phyloP scores from a whole-genome alignment of 2,329 filamentous ascomycete species.

The Coniochaeta sp. region DNA sequence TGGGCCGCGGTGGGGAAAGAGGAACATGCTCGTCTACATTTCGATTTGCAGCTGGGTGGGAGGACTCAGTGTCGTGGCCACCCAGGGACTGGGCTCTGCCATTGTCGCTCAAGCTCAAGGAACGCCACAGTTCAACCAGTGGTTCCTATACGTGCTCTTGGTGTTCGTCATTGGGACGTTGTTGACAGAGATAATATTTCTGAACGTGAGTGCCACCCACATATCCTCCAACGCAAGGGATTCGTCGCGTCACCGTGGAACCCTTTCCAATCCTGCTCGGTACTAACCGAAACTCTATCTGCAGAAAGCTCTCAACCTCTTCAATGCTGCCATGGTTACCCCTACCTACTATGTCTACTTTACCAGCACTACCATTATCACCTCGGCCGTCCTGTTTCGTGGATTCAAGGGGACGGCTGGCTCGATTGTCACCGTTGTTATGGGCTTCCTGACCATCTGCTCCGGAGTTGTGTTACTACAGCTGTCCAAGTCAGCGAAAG shows the following conservation, averaged over 20 bases:
- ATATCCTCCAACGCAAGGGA: background rate
- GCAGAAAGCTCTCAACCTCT: constrained; percentile 96
- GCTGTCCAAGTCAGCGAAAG: constrained; percentile 96
- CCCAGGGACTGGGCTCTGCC: constrained; percentile 84
- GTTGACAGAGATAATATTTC: constrained; percentile 85
- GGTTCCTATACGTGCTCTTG: constrained; percentile 89
- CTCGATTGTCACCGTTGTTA: constrained; percentile 79
- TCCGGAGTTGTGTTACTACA: constrained; percentile 86
- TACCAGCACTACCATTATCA: constrained; percentile 90
- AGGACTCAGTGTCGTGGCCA: constrained; percentile 88
- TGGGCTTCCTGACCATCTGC: constrained; percentile 92
- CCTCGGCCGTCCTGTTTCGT: constrained; percentile 83
- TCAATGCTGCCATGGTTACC: constrained; percentile 93
- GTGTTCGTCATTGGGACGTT: constrained; percentile 88
- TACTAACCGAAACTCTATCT: constrained; percentile 18
- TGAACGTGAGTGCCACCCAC: constrained; percentile 66
- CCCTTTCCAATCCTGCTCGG: constrained; percentile 9
- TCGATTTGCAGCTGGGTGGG: constrained; percentile 94
- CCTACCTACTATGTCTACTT: constrained; percentile 99
- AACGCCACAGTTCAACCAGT: constrained; percentile 86
- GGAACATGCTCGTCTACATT: constrained; percentile 96
- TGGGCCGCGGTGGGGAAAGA: constrained; percentile 85
- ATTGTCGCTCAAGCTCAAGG: constrained; percentile 82
- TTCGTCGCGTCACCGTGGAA: background rate
- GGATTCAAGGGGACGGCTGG: constrained; percentile 83